Evolutionary conservation across 108 stramenopile genomes (phyloP), one percentile per base, ranked within the genome.

Genomic region (Nitzschia sp.): DNA sequence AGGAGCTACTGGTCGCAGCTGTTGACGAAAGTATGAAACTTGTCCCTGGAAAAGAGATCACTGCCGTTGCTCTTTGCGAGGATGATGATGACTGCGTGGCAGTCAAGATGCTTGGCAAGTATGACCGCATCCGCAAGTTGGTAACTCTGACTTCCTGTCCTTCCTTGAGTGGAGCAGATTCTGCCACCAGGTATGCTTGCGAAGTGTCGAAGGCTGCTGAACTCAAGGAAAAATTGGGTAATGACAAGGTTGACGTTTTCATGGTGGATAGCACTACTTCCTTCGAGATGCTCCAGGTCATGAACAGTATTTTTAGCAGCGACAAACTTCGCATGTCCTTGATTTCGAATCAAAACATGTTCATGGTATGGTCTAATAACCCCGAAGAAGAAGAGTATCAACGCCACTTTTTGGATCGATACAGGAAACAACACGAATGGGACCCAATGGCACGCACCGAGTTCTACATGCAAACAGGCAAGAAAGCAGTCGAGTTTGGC

Each of bases 371-470:
- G 44, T 59, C 66, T 15, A 51, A 29, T 38, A 66, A 66, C 8
- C 57, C 59, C 0, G 37, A 51, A 20, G 38, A 48, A 14, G 66
- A 68, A 21, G 39, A 67, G 11, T 68, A 51, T 54, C 65, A 60
- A n/a, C 51, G 53, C 26, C 40, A 63, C 41, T 46, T 75, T 25
- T 52, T 75, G 60, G 73, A 75, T n/a, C 73, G 67, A 21, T 68
- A 75, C 26, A 58, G 73, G 34, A 75, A 55, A 38, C 50, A 67
- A 10, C 6, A 56, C 14, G 10, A 21, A 10, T 68, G 68, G 20
- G 80, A 81, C 46, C 80, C 80, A 50, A 59, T 58, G 29, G 58
- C 20, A 21, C 41, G 61, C 17, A 69, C 57, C 0, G 72, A 81
- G 24, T 11, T 70, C 0, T 51, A 53, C 20, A 52, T 76, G 34